Percentiles rank a stretch among this genome's conserved stretches.
Evolutionary conservation across 1,284 basidiomycete species (phyloP).

Genomic region (Irpex sp.): DNA sequence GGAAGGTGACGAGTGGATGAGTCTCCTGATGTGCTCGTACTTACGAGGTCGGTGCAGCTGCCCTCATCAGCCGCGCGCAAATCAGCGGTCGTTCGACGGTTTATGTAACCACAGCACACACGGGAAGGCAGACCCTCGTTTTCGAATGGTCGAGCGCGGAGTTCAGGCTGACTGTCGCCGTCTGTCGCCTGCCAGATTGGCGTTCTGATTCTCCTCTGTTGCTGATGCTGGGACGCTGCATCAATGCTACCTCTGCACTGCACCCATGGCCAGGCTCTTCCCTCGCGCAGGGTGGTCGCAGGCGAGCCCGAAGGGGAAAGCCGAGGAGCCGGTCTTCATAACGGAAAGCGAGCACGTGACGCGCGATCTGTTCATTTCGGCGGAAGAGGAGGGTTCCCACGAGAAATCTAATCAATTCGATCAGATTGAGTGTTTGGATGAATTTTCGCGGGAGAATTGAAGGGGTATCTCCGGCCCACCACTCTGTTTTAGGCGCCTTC

Average conservation of each 20-base stretch:
- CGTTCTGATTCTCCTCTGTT: neutral
- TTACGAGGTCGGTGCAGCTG: neutral
- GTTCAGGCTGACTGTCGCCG: neutral
- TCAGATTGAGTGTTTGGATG: conserved; percentile 20
- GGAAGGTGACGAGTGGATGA: neutral
- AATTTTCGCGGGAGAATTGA: conserved; percentile 27
- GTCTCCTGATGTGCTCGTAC: conserved; percentile 5
- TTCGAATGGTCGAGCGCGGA: neutral
- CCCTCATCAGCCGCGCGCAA: neutral
- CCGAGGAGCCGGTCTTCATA: neutral
- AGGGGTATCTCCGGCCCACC: conserved; percentile 1
- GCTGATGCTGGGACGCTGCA: neutral
- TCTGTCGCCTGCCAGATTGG: neutral
- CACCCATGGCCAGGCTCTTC: too few species aligned
- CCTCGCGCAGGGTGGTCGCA: neutral
- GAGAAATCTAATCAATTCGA: conserved; percentile 24
- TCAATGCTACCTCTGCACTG: too few species aligned
- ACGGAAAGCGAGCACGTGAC: neutral
- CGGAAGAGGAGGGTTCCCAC: conserved; percentile 14
- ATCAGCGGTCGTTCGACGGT: neutral
- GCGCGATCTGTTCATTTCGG: neutral
- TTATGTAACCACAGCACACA: neutral
- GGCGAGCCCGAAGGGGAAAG: neutral
- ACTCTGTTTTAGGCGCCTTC: neutral
- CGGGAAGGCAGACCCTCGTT: neutral